phyloP scores from a whole-genome alignment of 2,329 filamentous ascomycete genomes.

The Colletotrichum tofieldiae region DNA sequence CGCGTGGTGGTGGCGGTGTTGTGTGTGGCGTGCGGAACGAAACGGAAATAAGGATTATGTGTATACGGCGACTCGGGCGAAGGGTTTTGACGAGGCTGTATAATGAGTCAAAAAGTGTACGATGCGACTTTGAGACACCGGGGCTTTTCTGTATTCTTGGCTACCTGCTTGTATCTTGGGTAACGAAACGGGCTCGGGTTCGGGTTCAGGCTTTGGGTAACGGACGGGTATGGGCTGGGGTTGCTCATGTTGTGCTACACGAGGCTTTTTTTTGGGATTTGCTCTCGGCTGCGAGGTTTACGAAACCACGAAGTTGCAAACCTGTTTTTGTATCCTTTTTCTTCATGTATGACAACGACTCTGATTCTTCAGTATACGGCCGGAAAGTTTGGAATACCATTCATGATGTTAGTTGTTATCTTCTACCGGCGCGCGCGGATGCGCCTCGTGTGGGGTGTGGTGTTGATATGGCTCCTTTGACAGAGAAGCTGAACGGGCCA shows the following conservation, averaged over 20 bases:
- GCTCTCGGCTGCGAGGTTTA: neutral
- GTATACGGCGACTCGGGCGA: conserved; percentile 1
- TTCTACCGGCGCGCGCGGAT: neutral
- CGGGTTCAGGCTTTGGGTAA: conserved; percentile 12
- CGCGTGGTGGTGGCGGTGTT: neutral
- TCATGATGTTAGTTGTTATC: neutral
- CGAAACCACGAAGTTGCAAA: neutral
- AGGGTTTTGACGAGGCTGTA: conserved; percentile 23
- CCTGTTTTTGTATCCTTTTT: neutral
- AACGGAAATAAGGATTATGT: conserved; percentile 9
- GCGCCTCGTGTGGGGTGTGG: too few species aligned
- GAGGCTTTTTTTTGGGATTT: neutral
- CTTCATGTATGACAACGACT: conserved; percentile 13
- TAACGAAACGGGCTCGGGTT: conserved; percentile 24
- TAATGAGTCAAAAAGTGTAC: conserved; percentile 27
- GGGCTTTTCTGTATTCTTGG: conserved; percentile 17
- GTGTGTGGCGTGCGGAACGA: neutral
- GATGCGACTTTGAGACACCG: conserved; percentile 35
- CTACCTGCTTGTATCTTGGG: conserved; percentile 2
- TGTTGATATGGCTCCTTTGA: neutral
- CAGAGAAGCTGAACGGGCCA: neutral
- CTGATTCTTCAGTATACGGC: conserved; percentile 3
- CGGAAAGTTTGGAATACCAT: conserved; percentile 11
- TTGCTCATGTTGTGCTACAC: conserved; percentile 28
- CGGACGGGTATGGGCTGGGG: neutral